Percentiles rank a stretch among this genome's conserved stretches.
Evolutionary conservation across 1,139 yeast species (phyloP).

Genomic region (Candida sojae): DNA sequence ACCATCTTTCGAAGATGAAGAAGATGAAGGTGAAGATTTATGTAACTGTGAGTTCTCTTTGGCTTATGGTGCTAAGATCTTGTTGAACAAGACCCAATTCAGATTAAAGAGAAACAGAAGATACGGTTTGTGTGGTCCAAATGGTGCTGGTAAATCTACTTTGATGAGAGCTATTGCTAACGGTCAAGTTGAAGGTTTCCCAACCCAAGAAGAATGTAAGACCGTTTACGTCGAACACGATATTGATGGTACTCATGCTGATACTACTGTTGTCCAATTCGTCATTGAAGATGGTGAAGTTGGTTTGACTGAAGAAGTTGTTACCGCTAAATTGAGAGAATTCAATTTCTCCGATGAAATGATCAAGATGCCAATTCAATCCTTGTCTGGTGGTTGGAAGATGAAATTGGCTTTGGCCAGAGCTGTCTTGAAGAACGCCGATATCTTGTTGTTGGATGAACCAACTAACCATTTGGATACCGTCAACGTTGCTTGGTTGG

Average conservation of each 20-base stretch:
- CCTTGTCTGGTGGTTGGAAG: conserved; percentile 99
- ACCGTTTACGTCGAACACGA: conserved; percentile 99
- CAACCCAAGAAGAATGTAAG: conserved; percentile 96
- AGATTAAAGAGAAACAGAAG: conserved; percentile 99
- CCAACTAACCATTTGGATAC: conserved; percentile 99
- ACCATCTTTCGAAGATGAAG: conserved; percentile 96
- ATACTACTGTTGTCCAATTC: conserved; percentile 88
- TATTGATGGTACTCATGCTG: conserved; percentile 97
- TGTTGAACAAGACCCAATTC: conserved; percentile 98
- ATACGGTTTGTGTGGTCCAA: conserved; percentile 99
- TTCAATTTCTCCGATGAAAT: conserved; percentile 92
- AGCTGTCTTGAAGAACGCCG: conserved; percentile 98
- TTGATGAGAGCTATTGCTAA: conserved; percentile 99
- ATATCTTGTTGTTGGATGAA: conserved; percentile 96
- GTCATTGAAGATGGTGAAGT: conserved; percentile 82
- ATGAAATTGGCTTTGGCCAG: conserved; percentile 99
- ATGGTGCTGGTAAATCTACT: conserved; percentile 99
- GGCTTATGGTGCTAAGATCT: conserved; percentile 99
- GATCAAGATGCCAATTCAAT: conserved; percentile 90
- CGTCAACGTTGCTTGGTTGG: conserved; percentile 98
- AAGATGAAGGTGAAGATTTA: conserved; percentile 99
- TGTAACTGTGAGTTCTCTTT: conserved; percentile 99
- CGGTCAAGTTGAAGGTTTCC: conserved; percentile 99
- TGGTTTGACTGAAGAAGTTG: conserved; percentile 68
- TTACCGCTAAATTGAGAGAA: conserved; percentile 74